Evolutionary conservation across 495 filamentous ascomycete species (phyloP), one percentile per base, ranked within the genome.

Genomic region (Hyaloscypha variabilis): DNA sequence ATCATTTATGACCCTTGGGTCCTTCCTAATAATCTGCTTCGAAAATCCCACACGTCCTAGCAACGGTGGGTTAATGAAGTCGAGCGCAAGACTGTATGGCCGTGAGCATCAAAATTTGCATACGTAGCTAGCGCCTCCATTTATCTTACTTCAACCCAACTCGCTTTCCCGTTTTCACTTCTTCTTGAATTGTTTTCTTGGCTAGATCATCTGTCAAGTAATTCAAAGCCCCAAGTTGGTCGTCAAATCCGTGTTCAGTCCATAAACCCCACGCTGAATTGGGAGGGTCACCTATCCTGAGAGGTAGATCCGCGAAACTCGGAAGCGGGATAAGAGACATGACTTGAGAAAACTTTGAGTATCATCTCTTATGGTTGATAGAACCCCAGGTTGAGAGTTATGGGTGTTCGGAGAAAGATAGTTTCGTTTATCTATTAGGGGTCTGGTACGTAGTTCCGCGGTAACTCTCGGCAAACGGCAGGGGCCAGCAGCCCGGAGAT

Each of bases 1-100:
- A 52, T 82, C 79, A 65, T 90, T 86, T 66, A 88, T 84, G 58
- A 85, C 84, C 5, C 79, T 14, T 8, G 55, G 55, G 31, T 58
- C 23, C 25, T 58, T 58, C 5, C 21, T 31, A 10, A 58, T 58
- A 31, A 58, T 58, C 25, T 58, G 13, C 26, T 31, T 26, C 6
- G 21, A 31, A 31, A 58, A 58, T 31, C 13, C 28, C 26, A 25
- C 55, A 10, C 55, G 11, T 6, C 55, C 55, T 26, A 58, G 21
- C 6, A 58, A 26, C 14, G 55, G 55, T 28, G 55, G 55, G 21
- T 31, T 21, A 31, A 58, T 28, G 21, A 58, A 58, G 21, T 58
- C 55, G 8, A 58, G 55, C 5, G 55, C 23, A 5, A 58, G 28
- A 31, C 39, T 46, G 39, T 10, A 46, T 17, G 11, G 26, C 21